These are phyloP conservation scores for Vararia minispora DNA, from an alignment of 768 basidiomycete species.

Conservation along the genomic window DNA sequence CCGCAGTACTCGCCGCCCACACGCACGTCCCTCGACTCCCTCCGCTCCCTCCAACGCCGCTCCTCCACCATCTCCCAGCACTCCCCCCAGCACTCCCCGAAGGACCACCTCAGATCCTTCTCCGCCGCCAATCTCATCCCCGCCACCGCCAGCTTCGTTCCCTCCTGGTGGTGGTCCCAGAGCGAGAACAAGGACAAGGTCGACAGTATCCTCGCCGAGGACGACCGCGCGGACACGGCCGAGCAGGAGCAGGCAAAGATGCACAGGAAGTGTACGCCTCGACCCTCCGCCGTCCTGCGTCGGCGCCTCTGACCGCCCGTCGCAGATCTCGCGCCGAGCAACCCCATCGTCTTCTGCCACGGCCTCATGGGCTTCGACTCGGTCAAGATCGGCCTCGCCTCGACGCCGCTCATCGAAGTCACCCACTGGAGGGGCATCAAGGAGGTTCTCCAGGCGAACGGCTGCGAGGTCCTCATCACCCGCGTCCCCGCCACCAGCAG, in stretches of 20 bases:
- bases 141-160: not conserved
- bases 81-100: constrained; percentile 1
- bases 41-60: constrained; percentile 36
- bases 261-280: constrained; percentile 47
- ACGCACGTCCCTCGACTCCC: constrained; percentile 45
- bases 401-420: constrained; percentile 75
- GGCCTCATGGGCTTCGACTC: constrained; percentile 87
- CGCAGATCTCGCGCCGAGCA: constrained; percentile 63
- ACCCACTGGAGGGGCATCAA: constrained; percentile 96
- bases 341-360: constrained; percentile 93
- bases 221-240: constrained; percentile 39
- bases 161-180: constrained; percentile 36
- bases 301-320: not conserved
- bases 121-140: not conserved
- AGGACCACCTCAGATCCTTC: too few relatives aligned
- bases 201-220: constrained; percentile 35
- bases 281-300: not conserved
- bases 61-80: not conserved
- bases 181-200: constrained; percentile 34
- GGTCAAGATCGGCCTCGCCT: constrained; percentile 65
- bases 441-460: constrained; percentile 83
- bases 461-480: constrained; percentile 84
- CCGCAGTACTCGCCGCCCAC: constrained; percentile 26
- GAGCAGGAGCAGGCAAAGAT: constrained; percentile 36
- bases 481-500: constrained; percentile 90